Evolutionary conservation across 1,284 basidiomycete genomes (phyloP), one percentile per base, ranked within the genome.

Genomic region (Microbotryum saponariae): DNA sequence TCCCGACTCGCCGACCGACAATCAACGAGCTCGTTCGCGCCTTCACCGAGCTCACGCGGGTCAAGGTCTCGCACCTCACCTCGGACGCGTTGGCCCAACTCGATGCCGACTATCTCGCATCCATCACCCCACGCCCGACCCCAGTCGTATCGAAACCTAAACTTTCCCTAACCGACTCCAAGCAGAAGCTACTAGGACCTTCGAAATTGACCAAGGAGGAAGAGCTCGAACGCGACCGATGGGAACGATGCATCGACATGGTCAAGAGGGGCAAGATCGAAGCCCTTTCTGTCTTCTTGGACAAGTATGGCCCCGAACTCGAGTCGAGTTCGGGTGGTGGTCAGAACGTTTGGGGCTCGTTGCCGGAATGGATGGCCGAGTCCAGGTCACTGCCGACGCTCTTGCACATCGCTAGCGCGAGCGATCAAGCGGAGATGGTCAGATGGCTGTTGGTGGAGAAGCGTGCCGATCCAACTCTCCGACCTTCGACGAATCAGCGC

Each of bases 1-100:
- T 97, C 76, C 91, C 91, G 6, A 97, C 92, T 2, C 84, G 91
- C 33, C 81, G 92, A 68, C 91, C 92, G 85, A 97, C 94, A 0
- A 87, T 93, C 78, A 84, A 89, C 25, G 96, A 99, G 75, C 82
- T 97, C 29, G 72, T 84, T 12, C 86, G 96, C 16, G 93, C 91
- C 73, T 85, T 97, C 63, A 78, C 84, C 60, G 94, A 98, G 75
- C 82, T 99, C 37, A 87, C 87, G 0, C 83, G 84, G 47, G 86
- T 88, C 72, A 97, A 94, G 76, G 77, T 88, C 3, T 87, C 92
- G 2, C 88, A 91, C 71, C 79, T 93, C 33, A 89, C 90, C 0
- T 87, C 91, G 71, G 88, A 89, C 14, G 86, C 84, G 3, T 83
- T 99, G 20, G 84, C 81, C 25, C 86, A 82, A 18, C 87, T 91